phyloP scores from a whole-genome alignment of 192 early-diverging fungal species.

The Gonapodya sp. region DNA sequence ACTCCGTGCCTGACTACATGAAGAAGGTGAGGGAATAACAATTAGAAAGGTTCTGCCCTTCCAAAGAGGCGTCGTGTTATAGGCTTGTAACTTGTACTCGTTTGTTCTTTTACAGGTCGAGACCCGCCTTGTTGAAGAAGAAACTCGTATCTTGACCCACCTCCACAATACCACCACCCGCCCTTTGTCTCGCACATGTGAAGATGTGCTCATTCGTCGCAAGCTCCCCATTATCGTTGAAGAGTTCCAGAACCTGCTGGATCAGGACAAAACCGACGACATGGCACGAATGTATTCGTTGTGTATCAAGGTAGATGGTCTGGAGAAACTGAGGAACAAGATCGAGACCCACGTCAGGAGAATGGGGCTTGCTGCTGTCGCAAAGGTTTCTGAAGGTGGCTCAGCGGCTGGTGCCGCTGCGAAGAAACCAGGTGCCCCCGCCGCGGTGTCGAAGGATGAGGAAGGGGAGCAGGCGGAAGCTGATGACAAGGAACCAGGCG shows the following conservation, averaged over 20 bases:
- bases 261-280: conserved; percentile 79
- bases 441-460: conserved; percentile 15
- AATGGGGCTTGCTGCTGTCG: conserved; percentile 70
- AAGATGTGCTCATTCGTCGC: conserved; percentile 75
- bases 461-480: conserved; percentile 13
- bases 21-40: conserved; percentile 54
- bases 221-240: conserved; percentile 75
- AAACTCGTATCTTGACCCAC: conserved; percentile 77
- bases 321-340: conserved; percentile 65
- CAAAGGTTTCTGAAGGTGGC: conserved; percentile 51
- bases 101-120: conserved; percentile 42
- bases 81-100: conserved; percentile 3
- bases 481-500: conserved; percentile 19
- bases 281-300: conserved; percentile 79
- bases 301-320: conserved; percentile 64
- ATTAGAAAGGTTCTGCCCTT: neutral
- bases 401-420: conserved; percentile 35
- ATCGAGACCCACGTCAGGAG: conserved; percentile 72
- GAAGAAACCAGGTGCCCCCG: conserved; percentile 18
- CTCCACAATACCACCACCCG: conserved; percentile 72
- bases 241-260: conserved; percentile 84
- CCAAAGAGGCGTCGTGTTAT: neutral
- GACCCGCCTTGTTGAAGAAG: conserved; percentile 67
- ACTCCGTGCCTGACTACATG: conserved; percentile 91
- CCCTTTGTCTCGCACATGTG: conserved; percentile 70